A percentile compares a stretch with the other conserved stretches of the same genome.
Conservation (phyloP, 257 asterid species). For the Solanum verrucosum region DNA sequence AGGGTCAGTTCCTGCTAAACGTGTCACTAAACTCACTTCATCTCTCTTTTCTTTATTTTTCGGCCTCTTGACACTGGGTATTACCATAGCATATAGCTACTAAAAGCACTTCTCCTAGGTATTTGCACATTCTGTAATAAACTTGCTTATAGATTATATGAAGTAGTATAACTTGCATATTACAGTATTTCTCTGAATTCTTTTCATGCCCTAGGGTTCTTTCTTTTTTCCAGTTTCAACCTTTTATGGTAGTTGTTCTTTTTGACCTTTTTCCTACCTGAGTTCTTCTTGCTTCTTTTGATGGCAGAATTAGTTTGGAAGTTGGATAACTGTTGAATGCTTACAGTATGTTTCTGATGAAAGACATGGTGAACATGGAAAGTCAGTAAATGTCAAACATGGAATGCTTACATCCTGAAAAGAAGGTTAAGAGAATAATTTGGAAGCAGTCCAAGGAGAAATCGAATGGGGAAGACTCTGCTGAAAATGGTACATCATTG, state of each 20-base stretch:
- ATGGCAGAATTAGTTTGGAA: neutral
- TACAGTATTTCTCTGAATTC: neutral
- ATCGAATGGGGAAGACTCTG: constrained; percentile 1
- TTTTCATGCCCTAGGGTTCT: neutral
- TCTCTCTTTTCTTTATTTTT: neutral
- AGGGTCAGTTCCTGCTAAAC: neutral
- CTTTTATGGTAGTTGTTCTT: neutral
- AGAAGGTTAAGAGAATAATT: constrained; percentile 24
- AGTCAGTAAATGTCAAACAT: constrained; percentile 10
- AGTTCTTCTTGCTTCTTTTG: neutral
- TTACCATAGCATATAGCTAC: neutral
- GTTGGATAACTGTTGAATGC: neutral
- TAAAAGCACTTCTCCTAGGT: neutral
- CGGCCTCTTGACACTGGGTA: neutral
- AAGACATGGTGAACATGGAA: constrained; percentile 1
- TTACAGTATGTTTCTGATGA: neutral
- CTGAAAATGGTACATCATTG: constrained; percentile 3
- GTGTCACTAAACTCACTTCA: neutral
- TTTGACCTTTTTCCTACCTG: neutral
- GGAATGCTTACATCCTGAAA: constrained; percentile 25
- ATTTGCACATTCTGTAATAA: neutral
- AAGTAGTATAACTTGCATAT: neutral
- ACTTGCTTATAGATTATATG: neutral
- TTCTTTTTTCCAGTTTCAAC: neutral
- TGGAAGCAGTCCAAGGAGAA: constrained; percentile 28